A percentile compares a stretch with the other conserved stretches of the same genome.
phyloP scores from a whole-genome alignment of 352 stramenopile genomes.

The Globisporangium paroecandrum region DNA sequence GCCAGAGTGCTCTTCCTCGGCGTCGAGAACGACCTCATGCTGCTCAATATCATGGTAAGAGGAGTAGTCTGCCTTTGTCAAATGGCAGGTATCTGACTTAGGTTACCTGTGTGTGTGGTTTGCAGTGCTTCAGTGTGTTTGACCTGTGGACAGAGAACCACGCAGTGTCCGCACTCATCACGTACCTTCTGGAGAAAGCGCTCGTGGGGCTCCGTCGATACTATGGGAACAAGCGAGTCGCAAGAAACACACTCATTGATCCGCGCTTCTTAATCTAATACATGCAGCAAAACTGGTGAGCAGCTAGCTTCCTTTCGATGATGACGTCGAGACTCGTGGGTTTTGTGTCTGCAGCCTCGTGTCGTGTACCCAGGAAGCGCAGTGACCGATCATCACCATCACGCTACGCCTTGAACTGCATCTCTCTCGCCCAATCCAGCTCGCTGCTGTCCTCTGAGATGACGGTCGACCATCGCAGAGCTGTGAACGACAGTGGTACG shows the following conservation, averaged over 20 bases:
- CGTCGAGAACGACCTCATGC: constrained; percentile 84
- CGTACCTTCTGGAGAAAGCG: constrained; percentile 49
- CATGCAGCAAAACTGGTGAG: constrained; percentile 8
- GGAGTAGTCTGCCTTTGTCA: background rate
- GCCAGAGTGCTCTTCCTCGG: constrained; percentile 64
- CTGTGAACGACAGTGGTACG: constrained; percentile 49
- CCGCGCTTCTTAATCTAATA: constrained; percentile 64
- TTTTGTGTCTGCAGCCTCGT: constrained; percentile 4
- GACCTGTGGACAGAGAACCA: constrained; percentile 69
- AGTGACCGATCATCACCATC: background rate
- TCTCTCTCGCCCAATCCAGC: constrained; percentile 68
- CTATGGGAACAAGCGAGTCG: constrained; percentile 48
- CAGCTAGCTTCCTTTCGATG: background rate
- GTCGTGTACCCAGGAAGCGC: background rate
- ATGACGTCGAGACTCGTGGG: constrained; percentile 1
- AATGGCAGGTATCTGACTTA: constrained; percentile 13
- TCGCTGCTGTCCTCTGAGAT: constrained; percentile 85
- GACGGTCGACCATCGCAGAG: constrained; percentile 73
- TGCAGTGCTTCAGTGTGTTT: constrained; percentile 63
- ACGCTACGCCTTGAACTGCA: constrained; percentile 59
- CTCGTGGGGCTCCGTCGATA: constrained; percentile 35
- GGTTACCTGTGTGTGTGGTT: background rate
- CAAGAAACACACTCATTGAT: constrained; percentile 56
- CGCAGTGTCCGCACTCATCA: constrained; percentile 55
- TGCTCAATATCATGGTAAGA: constrained; percentile 76